Evolutionary conservation across 306 rosid genomes (phyloP).

Genomic region (Inga leiocalycina): DNA sequence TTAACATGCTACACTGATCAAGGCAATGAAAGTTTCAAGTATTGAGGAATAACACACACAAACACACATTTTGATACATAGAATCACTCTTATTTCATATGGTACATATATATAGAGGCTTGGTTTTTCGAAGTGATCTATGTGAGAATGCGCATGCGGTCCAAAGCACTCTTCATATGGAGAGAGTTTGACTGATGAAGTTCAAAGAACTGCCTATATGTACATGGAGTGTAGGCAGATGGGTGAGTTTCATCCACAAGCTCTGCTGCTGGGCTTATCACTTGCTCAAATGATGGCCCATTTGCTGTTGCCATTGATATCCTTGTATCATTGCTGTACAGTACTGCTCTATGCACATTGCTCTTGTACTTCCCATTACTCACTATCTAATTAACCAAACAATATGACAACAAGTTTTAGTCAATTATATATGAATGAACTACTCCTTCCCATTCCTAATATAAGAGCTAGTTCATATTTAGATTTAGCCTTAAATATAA

Average conservation of each 20-base stretch:
- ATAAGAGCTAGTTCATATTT: too few species aligned
- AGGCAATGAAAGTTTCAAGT: too few species aligned
- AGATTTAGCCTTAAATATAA: too few species aligned
- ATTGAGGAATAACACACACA: too few species aligned
- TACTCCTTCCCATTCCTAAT: neutral
- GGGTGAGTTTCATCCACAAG: neutral
- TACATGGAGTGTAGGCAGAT: neutral
- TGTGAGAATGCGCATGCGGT: neutral
- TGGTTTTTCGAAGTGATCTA: neutral
- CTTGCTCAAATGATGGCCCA: neutral
- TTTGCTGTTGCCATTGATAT: neutral
- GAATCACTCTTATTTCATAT: neutral
- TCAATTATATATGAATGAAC: neutral
- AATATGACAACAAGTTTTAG: neutral
- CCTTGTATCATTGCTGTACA: neutral
- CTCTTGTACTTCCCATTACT: constrained; percentile 11
- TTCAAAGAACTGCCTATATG: neutral
- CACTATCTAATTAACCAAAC: neutral
- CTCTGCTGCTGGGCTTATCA: neutral
- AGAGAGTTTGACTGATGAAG: neutral
- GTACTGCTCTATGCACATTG: constrained; percentile 1
- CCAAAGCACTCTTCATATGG: neutral
- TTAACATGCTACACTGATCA: too few species aligned
- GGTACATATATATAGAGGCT: neutral
- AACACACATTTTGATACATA: neutral